Evolutionary conservation across 176 grass and related monocot genomes (phyloP), one percentile per base, ranked within the genome.

Genomic region (Pontederia paniculata): DNA sequence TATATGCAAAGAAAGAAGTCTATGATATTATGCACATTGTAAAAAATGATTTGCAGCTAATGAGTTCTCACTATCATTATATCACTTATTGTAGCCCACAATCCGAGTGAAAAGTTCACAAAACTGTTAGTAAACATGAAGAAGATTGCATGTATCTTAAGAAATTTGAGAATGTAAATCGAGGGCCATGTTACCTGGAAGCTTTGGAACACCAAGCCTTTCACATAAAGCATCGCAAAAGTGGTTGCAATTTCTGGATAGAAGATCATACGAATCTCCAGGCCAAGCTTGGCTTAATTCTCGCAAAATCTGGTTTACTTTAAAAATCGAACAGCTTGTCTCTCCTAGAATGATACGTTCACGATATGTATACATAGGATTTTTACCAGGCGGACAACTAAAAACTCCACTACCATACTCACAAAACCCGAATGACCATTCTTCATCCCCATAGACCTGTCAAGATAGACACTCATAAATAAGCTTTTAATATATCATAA

Each of bases 371-470:
- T 98, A 98, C 93, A 98, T 98, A 65, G 93, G 80, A 65, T 98
- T 98, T 79, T 79, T 88, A 54, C 80, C 48, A 4, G 89, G 72
- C 68, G 83, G 87, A 73, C 93, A 98, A 74, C 70, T 88, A 71
- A 98, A 98, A 19, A 98, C 93, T 53, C 93, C 93, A 68, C 72
- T 82, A 57, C 93, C 93, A 62, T 44, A 57, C 52, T 98, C 93
- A 74, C 87, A 98, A 80, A 76, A 89, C 28, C 91, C 91, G 59
- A 96, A 96, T 42, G 91, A 96, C 91, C 91, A 96, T 81, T 96
- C 93, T 14, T 91, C 93, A 71, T 91, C 86, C 52, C 83, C 86
- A 60, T 91, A 82, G 49, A 98, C 93, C 93, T 98, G 77, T 43
- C 69, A 44, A 48, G 51, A 20, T 42, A 64, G 9, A 25, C 17